Evolutionary conservation across 2,329 filamentous ascomycete species (phyloP), one percentile per base, ranked within the genome.

Genomic region (Allantophomopsis cytisporea): DNA sequence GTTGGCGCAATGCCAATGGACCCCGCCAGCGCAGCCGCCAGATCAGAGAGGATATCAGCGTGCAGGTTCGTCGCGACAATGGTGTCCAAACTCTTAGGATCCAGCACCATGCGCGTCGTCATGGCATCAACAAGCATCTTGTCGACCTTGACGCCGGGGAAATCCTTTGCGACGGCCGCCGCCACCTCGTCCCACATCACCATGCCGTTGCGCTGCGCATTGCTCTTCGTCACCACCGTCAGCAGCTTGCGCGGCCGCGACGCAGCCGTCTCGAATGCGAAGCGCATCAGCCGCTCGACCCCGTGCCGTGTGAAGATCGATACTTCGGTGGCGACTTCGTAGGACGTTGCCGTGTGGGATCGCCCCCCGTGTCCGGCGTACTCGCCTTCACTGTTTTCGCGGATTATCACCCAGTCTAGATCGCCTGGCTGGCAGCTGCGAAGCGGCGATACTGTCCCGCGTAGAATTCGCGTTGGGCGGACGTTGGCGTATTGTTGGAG

Each of bases 1-100:
- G 76, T 80, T 2, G 77, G 76, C 2, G 78, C 78, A 41, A 83
- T 80, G 11, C 78, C 77, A 41, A 83, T 82, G 2, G 72, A 77
- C 0, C 78, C 78, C 2, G 77, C 76, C 11, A 82, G 60, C 1
- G 76, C 74, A 10, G 78, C 77, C 6, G 77, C 78, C 14, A 83
- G 61, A 47, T 83, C 78, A 1, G 76, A 80, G 4, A 83, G 66
- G 36, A 81, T 80, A 42, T 81, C 76, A 7, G 73, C 74, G 40
- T 63, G 61, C 47, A 76, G 50, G 47, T 78, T 77, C 2, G 70
- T 73, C 2, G 71, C 72, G 18, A 77, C 73, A 42, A 77, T 70
- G 0, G 72, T 76, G 47, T 77, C 73, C 7, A 76, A 46, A 1
- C 58, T 63, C 46, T 69, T 60, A 0, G 73, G 71, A 47, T 73